Base-by-base conservation (phyloP, 169 alveolate genomes). In the Babesia sp. region DNA sequence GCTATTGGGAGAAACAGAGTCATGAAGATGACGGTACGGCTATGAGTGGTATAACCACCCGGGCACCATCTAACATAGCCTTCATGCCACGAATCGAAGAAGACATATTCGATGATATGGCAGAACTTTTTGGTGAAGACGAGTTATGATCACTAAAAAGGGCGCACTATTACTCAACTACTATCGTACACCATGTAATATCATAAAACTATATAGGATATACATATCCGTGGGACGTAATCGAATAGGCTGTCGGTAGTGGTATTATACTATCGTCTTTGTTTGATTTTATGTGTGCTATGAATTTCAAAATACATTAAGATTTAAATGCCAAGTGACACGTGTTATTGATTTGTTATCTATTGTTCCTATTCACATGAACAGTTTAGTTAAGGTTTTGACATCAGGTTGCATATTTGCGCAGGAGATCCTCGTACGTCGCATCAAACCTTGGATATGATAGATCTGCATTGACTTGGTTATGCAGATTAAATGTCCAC, bases 401-500 rank as follows among this genome's bases (percentile, higher is more conserved):
- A 39, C 14, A 14, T 39, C 14, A 39, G 14, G n/a, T 39, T 39
- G 33, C 41, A 28, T 69, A 81, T 31, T 50, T 81, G 11, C 56
- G 76, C 7, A 71, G 63, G 28, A 81, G 60, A n/a, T 81, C 81
- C 64, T 81, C 81, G 39, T 41, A 54, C 7, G 71, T 51, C 24
- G 44, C 57, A n/a, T 36, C 34, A 33, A 55, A 56, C 3, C 6
- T 16, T 9, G 84, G 81, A 39, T 71, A 39, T 1, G 83, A 76
- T 37, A 34, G 76, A 50, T 92, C 96, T 24, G 67, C 81, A 55
- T 90, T 92, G n/a, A 92, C 94, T 45, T 31, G 72, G 76, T 92
- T 90, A 61, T 92, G 96, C 14, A 89, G 73, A 20, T 84, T 70
- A 72, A 77, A 84, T 26, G 92, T 85, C 92, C 94, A 92, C 12